A percentile compares a stretch with the other conserved stretches of the same genome.
These are phyloP conservation scores for Lentinus polychrous DNA, from an alignment of 1,284 basidiomycete genomes.

Conservation along the genomic window DNA sequence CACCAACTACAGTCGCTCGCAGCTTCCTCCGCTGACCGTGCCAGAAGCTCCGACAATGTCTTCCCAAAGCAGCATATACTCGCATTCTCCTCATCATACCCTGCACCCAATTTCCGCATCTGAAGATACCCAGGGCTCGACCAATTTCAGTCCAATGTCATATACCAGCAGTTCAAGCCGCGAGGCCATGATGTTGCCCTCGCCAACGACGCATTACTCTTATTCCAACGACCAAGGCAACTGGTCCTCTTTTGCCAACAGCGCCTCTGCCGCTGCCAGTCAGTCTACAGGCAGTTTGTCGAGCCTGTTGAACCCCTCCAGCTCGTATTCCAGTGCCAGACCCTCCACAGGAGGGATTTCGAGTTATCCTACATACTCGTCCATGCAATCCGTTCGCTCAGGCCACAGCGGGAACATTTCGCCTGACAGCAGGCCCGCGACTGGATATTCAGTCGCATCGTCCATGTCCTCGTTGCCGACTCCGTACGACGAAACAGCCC, in stretches of 20 bases:
- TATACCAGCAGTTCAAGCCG: conserved; percentile 34
- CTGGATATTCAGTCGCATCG: conserved; percentile 69
- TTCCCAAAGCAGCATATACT: conserved; percentile 46
- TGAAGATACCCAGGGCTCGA: conserved; percentile 57
- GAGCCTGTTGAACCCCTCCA: conserved; percentile 69
- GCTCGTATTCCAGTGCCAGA: conserved; percentile 36
- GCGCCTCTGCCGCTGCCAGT: conserved; percentile 48
- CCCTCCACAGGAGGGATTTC: conserved; percentile 55
- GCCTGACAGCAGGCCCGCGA: conserved; percentile 75
- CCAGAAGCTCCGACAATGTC: conserved; percentile 60
- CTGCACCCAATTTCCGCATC: conserved; percentile 59
- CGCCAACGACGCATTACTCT: conserved; percentile 48
- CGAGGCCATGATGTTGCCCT: conserved; percentile 35
- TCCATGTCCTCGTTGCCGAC: conserved; percentile 62
- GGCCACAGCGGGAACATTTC: conserved; percentile 58
- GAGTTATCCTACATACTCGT: conserved; percentile 59
- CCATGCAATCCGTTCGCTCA: conserved; percentile 33
- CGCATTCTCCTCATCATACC: conserved; percentile 49
- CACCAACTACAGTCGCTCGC: conserved; percentile 52
- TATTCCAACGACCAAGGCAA: conserved; percentile 42
- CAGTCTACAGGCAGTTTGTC: conserved; percentile 66
- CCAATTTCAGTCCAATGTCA: conserved; percentile 47
- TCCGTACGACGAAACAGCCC: conserved; percentile 50
- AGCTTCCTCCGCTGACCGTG: conserved; percentile 74
- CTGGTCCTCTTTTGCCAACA: conserved; percentile 53